phyloP scores from a whole-genome alignment of 2,329 filamentous ascomycete species.

The Fusarium stilboides region DNA sequence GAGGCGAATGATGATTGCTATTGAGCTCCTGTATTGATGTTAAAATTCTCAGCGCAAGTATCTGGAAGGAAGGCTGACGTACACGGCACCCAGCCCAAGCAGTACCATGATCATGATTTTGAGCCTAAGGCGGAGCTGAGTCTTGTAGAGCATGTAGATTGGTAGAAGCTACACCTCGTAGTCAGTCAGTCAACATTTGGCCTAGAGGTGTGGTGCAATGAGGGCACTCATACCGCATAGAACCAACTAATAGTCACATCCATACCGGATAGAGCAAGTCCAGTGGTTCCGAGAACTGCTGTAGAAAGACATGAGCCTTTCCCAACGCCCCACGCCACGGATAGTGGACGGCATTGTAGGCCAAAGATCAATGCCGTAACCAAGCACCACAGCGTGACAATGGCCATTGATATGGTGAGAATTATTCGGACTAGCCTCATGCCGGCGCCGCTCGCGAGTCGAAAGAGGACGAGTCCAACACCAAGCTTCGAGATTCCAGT shows the following conservation, averaged over 20 bases:
- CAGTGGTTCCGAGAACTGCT: conserved; percentile 5
- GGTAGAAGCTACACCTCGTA: neutral
- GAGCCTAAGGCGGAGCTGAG: conserved; percentile 14
- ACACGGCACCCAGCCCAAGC: conserved; percentile 13
- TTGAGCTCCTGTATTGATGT: conserved; percentile 4
- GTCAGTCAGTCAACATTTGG: neutral
- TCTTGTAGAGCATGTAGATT: conserved; percentile 13
- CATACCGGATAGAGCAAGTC: conserved; percentile 17
- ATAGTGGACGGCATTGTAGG: conserved; percentile 4
- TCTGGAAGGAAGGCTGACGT: neutral
- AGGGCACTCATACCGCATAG: conserved; percentile 5
- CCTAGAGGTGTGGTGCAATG: neutral
- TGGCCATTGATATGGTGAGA: neutral
- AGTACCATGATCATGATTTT: conserved; percentile 23
- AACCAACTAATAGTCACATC: conserved; percentile 28
- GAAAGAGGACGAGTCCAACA: conserved; percentile 10
- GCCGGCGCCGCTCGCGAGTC: neutral
- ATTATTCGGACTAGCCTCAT: neutral
- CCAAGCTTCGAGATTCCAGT: conserved; percentile 6
- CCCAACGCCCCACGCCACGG: conserved; percentile 1
- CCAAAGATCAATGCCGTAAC: conserved; percentile 2
- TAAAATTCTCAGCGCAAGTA: neutral
- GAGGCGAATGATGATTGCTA: conserved; percentile 20
- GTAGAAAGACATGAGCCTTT: conserved; percentile 3
- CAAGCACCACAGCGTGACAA: neutral